Percentiles rank a stretch among this genome's conserved stretches.
These are phyloP conservation scores for Penicillium arizonense DNA, from an alignment of 495 filamentous ascomycete species.

Conservation along the genomic window DNA sequence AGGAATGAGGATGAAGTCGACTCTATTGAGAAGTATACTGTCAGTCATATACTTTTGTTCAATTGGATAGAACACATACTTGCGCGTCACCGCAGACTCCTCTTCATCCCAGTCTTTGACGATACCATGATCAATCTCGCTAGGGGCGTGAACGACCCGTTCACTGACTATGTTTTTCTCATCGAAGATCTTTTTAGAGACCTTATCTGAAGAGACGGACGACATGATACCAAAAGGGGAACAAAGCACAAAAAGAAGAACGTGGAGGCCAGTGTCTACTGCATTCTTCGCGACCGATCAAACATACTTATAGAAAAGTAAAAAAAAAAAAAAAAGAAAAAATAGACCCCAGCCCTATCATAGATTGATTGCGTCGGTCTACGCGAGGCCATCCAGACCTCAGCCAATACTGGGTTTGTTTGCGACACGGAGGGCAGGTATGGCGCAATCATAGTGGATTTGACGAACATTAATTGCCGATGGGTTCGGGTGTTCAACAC, in stretches of 20 bases:
- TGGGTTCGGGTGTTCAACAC: no score
- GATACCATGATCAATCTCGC: slow-evolving; percentile 19
- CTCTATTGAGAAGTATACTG: slow-evolving; percentile 21
- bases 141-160: slow-evolving; percentile 10
- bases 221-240: neutral
- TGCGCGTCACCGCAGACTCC: slow-evolving; percentile 27
- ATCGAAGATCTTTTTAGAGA: neutral
- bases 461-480: slow-evolving; percentile 4
- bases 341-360: neutral
- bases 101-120: slow-evolving; percentile 34
- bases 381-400: neutral
- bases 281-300: neutral
- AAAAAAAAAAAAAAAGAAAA: neutral
- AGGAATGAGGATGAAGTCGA: slow-evolving; percentile 53
- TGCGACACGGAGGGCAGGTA: slow-evolving; percentile 21
- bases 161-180: slow-evolving; percentile 13
- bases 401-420: slow-evolving; percentile 1
- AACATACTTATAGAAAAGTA: neutral
- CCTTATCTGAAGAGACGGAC: neutral
- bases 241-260: neutral
- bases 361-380: slow-evolving; percentile 6
- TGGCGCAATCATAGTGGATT: slow-evolving; percentile 23
- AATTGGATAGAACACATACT: slow-evolving; percentile 19
- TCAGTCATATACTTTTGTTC: neutral
- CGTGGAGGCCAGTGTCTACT: no score